Conservation (phyloP, 2,329 filamentous ascomycete genomes). For the Diaporthe velutina region DNA sequence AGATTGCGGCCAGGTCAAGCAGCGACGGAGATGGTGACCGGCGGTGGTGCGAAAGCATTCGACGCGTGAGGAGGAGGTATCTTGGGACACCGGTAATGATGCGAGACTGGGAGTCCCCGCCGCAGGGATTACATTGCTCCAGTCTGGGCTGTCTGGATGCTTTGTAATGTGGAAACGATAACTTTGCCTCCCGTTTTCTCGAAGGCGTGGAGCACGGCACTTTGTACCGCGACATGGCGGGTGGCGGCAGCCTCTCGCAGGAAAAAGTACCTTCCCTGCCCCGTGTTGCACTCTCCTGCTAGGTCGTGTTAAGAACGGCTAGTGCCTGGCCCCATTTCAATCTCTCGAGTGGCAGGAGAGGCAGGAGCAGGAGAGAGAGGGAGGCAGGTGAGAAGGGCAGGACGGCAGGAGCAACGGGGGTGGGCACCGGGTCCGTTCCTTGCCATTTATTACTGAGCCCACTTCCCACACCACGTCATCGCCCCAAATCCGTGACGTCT, state of each 20-base stretch:
- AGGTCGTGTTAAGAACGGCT: conserved; percentile 33
- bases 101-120: conserved; percentile 23
- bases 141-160: conserved; percentile 19
- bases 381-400: neutral
- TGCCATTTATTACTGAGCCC: conserved; percentile 40
- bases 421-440: conserved; percentile 28
- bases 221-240: conserved; percentile 32
- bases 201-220: conserved; percentile 3
- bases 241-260: neutral
- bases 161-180: conserved; percentile 38
- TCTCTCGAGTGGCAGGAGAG: conserved; percentile 27
- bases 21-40: conserved; percentile 4
- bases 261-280: conserved; percentile 23
- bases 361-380: neutral
- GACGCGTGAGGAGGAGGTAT: neutral
- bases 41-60: neutral
- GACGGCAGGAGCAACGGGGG: conserved; percentile 26
- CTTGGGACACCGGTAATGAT: conserved; percentile 8
- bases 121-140: conserved; percentile 27
- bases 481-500: conserved; percentile 40
- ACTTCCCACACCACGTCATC: conserved; percentile 42
- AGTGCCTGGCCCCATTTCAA: conserved; percentile 28
- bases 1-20: neutral
- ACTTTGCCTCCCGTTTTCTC: conserved; percentile 26
- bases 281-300: conserved; percentile 24